Conservation (phyloP, 163 green algal genomes). For the Coccomyxa subellipsoidea region DNA sequence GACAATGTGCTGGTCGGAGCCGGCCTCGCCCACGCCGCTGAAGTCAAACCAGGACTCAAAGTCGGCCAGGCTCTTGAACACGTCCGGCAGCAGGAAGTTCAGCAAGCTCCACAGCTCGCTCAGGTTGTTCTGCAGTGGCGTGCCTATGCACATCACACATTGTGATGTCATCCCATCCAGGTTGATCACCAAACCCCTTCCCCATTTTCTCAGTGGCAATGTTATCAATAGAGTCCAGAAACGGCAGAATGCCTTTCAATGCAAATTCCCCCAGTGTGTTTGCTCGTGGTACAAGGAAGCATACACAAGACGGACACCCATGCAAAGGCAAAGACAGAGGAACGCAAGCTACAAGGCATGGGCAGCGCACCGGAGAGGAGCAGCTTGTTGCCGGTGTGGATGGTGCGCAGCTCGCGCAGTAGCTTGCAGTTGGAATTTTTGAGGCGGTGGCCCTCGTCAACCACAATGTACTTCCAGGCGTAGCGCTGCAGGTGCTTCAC, state of each 20-base stretch:
- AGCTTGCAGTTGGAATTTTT: constrained; percentile 91
- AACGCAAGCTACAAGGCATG: not conserved
- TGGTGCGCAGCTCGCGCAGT: constrained; percentile 65
- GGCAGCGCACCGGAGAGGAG: constrained; percentile 80
- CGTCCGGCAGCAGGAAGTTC: constrained; percentile 94
- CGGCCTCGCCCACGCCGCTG: constrained; percentile 33
- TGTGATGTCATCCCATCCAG: too few species aligned
- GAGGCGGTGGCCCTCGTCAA: constrained; percentile 89
- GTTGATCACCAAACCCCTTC: too few species aligned
- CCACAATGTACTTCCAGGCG: constrained; percentile 83
- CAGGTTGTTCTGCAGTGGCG: constrained; percentile 98
- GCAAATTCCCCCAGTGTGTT: too few species aligned
- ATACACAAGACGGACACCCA: too few species aligned
- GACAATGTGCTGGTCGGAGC: constrained; percentile 49
- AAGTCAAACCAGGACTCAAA: constrained; percentile 96
- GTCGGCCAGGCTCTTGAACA: constrained; percentile 81
- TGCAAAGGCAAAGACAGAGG: too few species aligned
- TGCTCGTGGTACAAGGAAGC: too few species aligned
- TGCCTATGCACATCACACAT: constrained; percentile 57
- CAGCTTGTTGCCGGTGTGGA: constrained; percentile 85
- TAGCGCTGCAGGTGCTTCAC: constrained; percentile 72
- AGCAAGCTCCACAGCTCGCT: constrained; percentile 94
- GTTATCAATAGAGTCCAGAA: too few species aligned
- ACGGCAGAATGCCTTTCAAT: too few species aligned
- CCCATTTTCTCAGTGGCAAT: too few species aligned